Evolutionary conservation across 176 grass and related monocot species (phyloP).

Genomic region (Triticum dicoccoides): DNA sequence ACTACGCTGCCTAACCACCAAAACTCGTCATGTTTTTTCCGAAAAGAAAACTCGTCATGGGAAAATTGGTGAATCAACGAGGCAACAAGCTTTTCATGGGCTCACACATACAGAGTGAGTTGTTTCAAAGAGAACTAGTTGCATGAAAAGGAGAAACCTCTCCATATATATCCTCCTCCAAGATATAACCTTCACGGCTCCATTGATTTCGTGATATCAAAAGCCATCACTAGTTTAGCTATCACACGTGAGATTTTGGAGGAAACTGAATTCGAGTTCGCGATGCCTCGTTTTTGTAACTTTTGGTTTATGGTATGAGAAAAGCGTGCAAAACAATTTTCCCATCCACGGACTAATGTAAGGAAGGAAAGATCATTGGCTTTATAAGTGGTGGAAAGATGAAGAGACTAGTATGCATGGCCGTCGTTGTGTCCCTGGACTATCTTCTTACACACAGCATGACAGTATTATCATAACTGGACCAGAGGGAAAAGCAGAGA

Average conservation of each 20-base stretch:
- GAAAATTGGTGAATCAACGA: not conserved
- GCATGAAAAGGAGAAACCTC: not conserved
- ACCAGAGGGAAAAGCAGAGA: no score
- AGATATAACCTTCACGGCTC: not conserved
- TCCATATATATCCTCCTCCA: not conserved
- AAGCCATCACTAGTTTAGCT: no score
- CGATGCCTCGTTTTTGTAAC: no score
- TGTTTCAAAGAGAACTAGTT: not conserved
- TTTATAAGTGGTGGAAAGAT: not conserved
- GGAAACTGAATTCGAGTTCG: no score
- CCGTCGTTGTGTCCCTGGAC: slow-evolving; percentile 5
- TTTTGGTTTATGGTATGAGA: no score
- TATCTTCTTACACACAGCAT: no score
- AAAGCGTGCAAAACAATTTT: no score
- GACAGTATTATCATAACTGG: no score
- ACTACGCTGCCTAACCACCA: not conserved
- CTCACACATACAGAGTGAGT: not conserved
- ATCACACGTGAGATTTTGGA: no score
- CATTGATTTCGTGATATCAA: not conserved
- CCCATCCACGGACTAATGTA: not conserved
- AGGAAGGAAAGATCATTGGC: slow-evolving; percentile 1
- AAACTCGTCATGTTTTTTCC: not conserved
- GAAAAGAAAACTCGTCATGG: not conserved
- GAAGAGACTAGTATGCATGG: not conserved
- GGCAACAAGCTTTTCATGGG: not conserved